phyloP scores from a whole-genome alignment of 2,329 filamentous ascomycete genomes.

The Monilinia fructicola region DNA sequence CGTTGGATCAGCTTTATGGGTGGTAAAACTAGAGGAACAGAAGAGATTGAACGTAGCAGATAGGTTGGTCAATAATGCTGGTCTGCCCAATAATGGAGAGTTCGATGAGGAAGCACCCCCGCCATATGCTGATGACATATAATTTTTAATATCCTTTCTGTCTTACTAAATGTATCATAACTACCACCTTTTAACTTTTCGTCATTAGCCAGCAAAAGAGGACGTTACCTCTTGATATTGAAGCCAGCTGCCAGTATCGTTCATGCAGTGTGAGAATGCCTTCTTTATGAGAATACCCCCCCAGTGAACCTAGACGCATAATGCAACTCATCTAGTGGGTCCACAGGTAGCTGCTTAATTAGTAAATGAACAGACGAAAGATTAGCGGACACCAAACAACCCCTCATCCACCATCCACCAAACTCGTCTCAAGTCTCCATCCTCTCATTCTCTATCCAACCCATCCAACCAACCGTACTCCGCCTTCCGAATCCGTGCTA shows the following conservation, averaged over 20 bases:
- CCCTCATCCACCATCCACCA: too few relatives aligned
- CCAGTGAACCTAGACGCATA: not conserved
- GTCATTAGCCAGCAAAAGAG: not conserved
- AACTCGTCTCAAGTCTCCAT: too few relatives aligned
- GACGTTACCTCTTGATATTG: not conserved
- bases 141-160: slow-evolving; percentile 6
- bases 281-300: not conserved
- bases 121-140: slow-evolving; percentile 37
- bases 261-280: not conserved
- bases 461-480: too few relatives aligned
- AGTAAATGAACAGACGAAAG: too few relatives aligned
- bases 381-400: too few relatives aligned
- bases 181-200: not conserved
- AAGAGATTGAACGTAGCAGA: slow-evolving; percentile 34
- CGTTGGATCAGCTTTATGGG: slow-evolving; percentile 84
- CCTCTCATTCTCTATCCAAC: too few relatives aligned
- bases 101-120: slow-evolving; percentile 34
- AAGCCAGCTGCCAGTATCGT: not conserved
- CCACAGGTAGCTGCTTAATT: too few relatives aligned
- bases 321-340: too few relatives aligned
- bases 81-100: slow-evolving; percentile 3
- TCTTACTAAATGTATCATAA: not conserved
- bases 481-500: too few relatives aligned
- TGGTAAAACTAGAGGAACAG: slow-evolving; percentile 68
- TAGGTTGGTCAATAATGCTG: slow-evolving; percentile 20